A percentile compares a stretch with the other conserved stretches of the same genome.
phyloP scores from a whole-genome alignment of 345 rosid species.

The Pseudoturritis turrita region DNA sequence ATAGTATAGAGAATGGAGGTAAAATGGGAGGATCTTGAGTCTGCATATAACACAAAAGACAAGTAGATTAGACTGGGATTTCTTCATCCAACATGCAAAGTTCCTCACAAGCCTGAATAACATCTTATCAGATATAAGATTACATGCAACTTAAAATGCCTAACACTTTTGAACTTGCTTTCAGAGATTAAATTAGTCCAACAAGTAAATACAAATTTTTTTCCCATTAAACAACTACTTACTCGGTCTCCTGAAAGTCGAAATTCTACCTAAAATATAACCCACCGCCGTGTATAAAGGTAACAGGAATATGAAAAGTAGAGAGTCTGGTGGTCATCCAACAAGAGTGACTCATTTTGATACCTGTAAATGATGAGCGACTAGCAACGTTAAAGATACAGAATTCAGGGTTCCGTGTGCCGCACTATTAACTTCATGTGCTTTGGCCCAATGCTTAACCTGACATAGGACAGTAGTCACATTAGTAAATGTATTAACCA shows the following conservation, averaged over 20 bases:
- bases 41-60: slow-evolving; percentile 31
- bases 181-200: neutral
- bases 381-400: slow-evolving; percentile 44
- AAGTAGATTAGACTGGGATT: neutral
- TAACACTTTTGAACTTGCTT: neutral
- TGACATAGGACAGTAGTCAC: slow-evolving; percentile 12
- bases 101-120: no score
- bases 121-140: no score
- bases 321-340: neutral
- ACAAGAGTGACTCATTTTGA: neutral
- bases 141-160: neutral
- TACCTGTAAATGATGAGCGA: slow-evolving; percentile 58
- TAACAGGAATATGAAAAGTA: neutral
- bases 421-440: slow-evolving; percentile 44
- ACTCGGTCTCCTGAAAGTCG: neutral
- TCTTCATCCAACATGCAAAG: no score
- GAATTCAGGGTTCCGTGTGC: slow-evolving; percentile 43
- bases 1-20: slow-evolving; percentile 50
- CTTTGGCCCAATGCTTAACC: slow-evolving; percentile 59
- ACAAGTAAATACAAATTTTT: neutral
- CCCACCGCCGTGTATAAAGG: no score
- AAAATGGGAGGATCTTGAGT: slow-evolving; percentile 55
- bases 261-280: neutral
- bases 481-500: neutral
- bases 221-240: neutral